These are phyloP conservation scores for Pisolithus albus DNA, from an alignment of 768 basidiomycete genomes.

Conservation along the genomic window DNA sequence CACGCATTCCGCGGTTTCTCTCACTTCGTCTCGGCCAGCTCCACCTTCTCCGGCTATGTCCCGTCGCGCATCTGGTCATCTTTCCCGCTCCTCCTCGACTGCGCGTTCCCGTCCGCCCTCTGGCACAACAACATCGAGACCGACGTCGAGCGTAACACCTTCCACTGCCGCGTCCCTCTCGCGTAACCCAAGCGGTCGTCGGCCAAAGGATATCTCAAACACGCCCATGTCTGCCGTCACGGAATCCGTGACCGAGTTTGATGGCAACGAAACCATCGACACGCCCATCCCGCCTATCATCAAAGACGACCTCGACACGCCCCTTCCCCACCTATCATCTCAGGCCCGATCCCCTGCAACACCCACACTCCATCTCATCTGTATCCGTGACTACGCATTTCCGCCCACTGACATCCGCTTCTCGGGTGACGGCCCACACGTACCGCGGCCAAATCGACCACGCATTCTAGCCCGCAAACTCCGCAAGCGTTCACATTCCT, in stretches of 20 bases:
- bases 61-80: conserved; percentile 30
- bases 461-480: conserved; percentile 24
- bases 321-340: too few relatives aligned
- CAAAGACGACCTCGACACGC: too few relatives aligned
- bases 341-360: too few relatives aligned
- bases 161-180: conserved; percentile 1
- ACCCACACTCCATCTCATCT: conserved; percentile 20
- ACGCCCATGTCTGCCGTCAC: conserved; percentile 10
- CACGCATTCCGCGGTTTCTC: conserved; percentile 25
- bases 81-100: conserved; percentile 20
- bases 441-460: conserved; percentile 34
- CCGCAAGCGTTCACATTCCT: conserved; percentile 12
- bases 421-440: conserved; percentile 34
- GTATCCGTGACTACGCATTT: conserved; percentile 48
- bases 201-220: conserved; percentile 6
- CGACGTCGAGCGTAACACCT: conserved; percentile 6
- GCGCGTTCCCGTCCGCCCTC: conserved; percentile 17
- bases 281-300: background rate
- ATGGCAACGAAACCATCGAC: background rate
- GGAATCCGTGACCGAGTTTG: background rate
- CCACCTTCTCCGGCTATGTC: conserved; percentile 54
- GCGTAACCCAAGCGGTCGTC: conserved; percentile 15
- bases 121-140: conserved; percentile 18
- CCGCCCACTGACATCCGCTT: conserved; percentile 37
- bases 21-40: conserved; percentile 48